Evolutionary conservation across 2,329 filamentous ascomycete genomes (phyloP).

Genomic region (Ceratocystis colombiana): DNA sequence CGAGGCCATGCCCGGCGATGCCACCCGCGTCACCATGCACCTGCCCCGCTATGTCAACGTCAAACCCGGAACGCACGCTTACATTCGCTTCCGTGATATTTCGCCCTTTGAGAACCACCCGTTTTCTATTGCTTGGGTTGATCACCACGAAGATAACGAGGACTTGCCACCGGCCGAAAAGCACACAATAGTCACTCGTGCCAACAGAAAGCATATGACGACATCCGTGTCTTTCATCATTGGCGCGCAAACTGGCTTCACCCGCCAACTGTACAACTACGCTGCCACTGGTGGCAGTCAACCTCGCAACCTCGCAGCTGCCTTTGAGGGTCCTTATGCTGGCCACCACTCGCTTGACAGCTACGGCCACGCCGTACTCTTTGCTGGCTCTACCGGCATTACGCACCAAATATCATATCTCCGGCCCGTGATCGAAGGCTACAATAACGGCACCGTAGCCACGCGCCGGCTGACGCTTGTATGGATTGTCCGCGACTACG

Average conservation of each 20-base stretch:
- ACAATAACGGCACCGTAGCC: conserved; percentile 60
- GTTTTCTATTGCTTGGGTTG: conserved; percentile 68
- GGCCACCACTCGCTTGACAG: conserved; percentile 77
- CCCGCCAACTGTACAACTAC: conserved; percentile 64
- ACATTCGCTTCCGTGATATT: conserved; percentile 58
- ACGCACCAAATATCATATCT: conserved; percentile 90
- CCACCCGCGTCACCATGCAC: conserved; percentile 58
- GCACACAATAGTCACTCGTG: conserved; percentile 33
- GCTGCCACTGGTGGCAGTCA: conserved; percentile 46
- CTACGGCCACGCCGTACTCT: conserved; percentile 82
- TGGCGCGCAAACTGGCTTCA: conserved; percentile 79
- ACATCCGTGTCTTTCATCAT: conserved; percentile 70
- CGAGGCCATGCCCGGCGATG: conserved; percentile 59
- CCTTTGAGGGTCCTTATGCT: conserved; percentile 83
- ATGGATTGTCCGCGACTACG: conserved; percentile 84
- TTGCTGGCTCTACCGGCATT: conserved; percentile 88
- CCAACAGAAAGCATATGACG: conserved; percentile 37
- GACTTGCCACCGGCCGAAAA: conserved; percentile 37
- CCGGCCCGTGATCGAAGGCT: conserved; percentile 61
- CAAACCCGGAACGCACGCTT: conserved; percentile 62
- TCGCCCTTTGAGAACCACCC: conserved; percentile 64
- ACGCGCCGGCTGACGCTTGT: conserved; percentile 73
- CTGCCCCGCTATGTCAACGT: conserved; percentile 57
- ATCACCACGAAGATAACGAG: conserved; percentile 40
- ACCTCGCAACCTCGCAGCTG: conserved; percentile 55